These are phyloP conservation scores for Colletotrichum destructivum DNA, from an alignment of 2,329 filamentous ascomycete species.

Conservation along the genomic window DNA sequence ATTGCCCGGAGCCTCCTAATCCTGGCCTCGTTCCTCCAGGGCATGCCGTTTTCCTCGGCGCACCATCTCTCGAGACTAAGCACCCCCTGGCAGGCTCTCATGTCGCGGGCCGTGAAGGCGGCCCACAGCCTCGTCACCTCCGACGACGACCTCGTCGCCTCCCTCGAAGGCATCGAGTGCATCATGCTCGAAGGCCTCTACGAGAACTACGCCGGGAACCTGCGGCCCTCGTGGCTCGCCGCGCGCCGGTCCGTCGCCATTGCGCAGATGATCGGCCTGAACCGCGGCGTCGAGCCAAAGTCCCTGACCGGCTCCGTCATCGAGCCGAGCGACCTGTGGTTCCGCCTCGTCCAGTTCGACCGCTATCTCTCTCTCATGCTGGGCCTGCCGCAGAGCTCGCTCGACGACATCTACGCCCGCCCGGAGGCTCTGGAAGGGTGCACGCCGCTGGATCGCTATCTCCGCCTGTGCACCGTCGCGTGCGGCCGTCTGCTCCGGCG, in stretches of 20 bases:
- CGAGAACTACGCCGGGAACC: conserved; percentile 62
- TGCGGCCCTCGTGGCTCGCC: conserved; percentile 62
- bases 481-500: conserved; percentile 55
- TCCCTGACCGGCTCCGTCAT: conserved; percentile 21
- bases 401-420: conserved; percentile 34
- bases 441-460: conserved; percentile 51
- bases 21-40: conserved; percentile 56
- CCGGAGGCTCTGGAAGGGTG: conserved; percentile 42
- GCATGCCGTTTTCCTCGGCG: background rate
- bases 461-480: conserved; percentile 49
- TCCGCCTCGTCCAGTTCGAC: conserved; percentile 55
- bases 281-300: conserved; percentile 35
- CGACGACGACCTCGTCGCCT: conserved; percentile 62
- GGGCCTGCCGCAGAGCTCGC: conserved; percentile 53
- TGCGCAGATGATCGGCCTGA: conserved; percentile 59
- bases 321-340: conserved; percentile 51
- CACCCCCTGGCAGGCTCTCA: conserved; percentile 46
- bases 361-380: conserved; percentile 57
- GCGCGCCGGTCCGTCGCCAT: conserved; percentile 61
- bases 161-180: conserved; percentile 65
- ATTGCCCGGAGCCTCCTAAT: conserved; percentile 59
- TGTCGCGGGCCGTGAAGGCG: conserved; percentile 48
- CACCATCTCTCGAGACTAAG: conserved; percentile 39
- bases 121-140: conserved; percentile 57
- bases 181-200: conserved; percentile 65